Base-by-base conservation (phyloP, 2,329 filamentous ascomycete genomes). In the Pseudogymnoascus sp. region DNA sequence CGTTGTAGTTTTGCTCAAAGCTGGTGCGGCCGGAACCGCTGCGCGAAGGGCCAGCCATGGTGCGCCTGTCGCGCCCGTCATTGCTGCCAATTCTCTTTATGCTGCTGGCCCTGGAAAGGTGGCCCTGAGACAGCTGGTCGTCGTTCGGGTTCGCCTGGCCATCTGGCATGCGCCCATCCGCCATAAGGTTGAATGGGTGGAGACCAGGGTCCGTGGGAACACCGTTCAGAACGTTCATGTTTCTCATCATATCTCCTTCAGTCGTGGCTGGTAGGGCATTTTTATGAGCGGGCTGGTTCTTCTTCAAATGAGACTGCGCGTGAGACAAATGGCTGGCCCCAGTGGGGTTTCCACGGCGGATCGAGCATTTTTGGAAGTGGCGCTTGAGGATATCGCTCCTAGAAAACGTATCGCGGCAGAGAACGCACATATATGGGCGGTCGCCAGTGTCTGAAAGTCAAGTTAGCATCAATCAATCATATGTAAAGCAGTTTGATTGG, bases 281-380 rank as follows among this genome's bases (percentile, higher is more conserved):
- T 75, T 87, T 85, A 71, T 87, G 83, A 19, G 81, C 79, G 65
- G 82, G 79, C 66, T 84, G 82, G 71, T 85, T 83, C 79, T 92
- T 93, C 81, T 92, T 93, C 72, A 95, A 83, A 77, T 96, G 91
- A 68, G 90, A 89, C 77, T 93, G 90, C 37, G 92, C 91, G 78
- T 97, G 92, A 70, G 93, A 96, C 76, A 99, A 78, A 79, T 99
- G 95, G 73, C 90, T 96, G 67, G 91, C 91, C 70, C 93, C 93
- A 14, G 92, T 96, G 62, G 95, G 93, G 78, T 98, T 98, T 64
- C 95, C 95, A 74, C 95, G 89, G 72, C 95, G 88, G 68, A 97
- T 91, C 40, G 95, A 97, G 80, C 95, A 99, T 81, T 99, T 99
- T 77, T 97, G 93, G 79, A 98, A 99, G 79, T 99, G 95, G 68